These are phyloP conservation scores for Sporothrix brasiliensis DNA, from an alignment of 2,329 filamentous ascomycete species.

Conservation along the genomic window DNA sequence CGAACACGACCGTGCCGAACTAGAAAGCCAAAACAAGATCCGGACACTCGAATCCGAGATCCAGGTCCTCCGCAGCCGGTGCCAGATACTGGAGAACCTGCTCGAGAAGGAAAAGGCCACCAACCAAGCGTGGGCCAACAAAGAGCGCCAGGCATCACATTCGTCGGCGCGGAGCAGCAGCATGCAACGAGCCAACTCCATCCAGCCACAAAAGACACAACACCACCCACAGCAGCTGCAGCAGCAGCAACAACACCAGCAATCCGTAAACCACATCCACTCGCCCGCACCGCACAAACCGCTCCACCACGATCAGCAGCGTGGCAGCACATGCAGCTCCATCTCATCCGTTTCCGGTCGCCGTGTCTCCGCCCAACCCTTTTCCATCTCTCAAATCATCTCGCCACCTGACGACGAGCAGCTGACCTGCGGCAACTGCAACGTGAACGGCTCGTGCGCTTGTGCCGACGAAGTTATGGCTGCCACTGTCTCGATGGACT, in stretches of 20 bases:
- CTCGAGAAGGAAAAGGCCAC: slow-evolving; percentile 57
- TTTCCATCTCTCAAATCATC: slow-evolving; percentile 62
- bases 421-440: slow-evolving; percentile 61
- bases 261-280: slow-evolving; percentile 30
- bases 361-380: slow-evolving; percentile 46
- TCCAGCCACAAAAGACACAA: slow-evolving; percentile 23
- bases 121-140: slow-evolving; percentile 29
- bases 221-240: slow-evolving; percentile 4
- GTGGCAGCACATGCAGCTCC: slow-evolving; percentile 39
- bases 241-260: slow-evolving; percentile 26
- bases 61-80: slow-evolving; percentile 65
- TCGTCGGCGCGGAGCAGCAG: slow-evolving; percentile 30
- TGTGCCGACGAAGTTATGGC: slow-evolving; percentile 63
- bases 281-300: slow-evolving; percentile 32
- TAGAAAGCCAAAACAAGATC: slow-evolving; percentile 61
- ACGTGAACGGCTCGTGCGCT: slow-evolving; percentile 56
- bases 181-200: slow-evolving; percentile 26
- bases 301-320: slow-evolving; percentile 32
- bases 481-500: slow-evolving; percentile 59
- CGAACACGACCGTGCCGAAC: slow-evolving; percentile 59
- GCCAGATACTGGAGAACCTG: slow-evolving; percentile 64
- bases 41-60: slow-evolving; percentile 65
- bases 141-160: slow-evolving; percentile 33
- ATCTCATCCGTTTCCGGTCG: slow-evolving; percentile 40
- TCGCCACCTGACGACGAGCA: slow-evolving; percentile 54